Conservation (phyloP, 139 green algal species). For the Desmodesmus armatus region DNA sequence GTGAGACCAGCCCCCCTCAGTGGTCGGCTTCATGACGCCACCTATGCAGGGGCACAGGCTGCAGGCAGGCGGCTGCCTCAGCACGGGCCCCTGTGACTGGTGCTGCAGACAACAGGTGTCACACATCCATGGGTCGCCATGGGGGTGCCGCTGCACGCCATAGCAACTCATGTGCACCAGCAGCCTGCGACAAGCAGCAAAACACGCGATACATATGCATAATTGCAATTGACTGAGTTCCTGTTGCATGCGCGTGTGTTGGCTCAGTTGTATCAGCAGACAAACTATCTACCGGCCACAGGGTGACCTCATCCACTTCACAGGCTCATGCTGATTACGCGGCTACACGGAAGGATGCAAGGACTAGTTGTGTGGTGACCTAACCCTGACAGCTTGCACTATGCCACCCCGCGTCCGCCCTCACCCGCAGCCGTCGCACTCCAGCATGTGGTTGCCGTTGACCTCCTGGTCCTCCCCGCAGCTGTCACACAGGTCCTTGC, state of each 20-base stretch:
- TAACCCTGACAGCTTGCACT: neutral
- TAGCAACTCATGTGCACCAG: constrained; percentile 87
- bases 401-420: neutral
- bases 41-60: constrained; percentile 73
- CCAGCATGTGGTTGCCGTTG: constrained; percentile 64
- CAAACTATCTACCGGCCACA: too few species aligned
- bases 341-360: too few species aligned
- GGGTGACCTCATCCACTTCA: too few species aligned
- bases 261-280: too few species aligned
- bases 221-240: too few species aligned
- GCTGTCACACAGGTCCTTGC: constrained; percentile 65
- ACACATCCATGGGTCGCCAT: constrained; percentile 76
- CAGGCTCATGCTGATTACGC: too few species aligned
- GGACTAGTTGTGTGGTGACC: too few species aligned
- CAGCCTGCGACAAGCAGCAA: constrained; percentile 9
- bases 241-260: too few species aligned
- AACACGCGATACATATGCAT: too few species aligned
- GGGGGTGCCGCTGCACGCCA: constrained; percentile 52
- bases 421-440: constrained; percentile 83
- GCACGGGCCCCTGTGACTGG: constrained; percentile 26
- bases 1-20: constrained; percentile 72
- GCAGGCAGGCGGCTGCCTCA: constrained; percentile 63
- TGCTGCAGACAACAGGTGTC: constrained; percentile 61
- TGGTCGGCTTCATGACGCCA: constrained; percentile 71
- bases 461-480: constrained; percentile 74